Percentiles rank a stretch among this genome's conserved stretches.
Evolutionary conservation across 192 early-diverging fungal genomes (phyloP).

Genomic region (Coemansia sp.): DNA sequence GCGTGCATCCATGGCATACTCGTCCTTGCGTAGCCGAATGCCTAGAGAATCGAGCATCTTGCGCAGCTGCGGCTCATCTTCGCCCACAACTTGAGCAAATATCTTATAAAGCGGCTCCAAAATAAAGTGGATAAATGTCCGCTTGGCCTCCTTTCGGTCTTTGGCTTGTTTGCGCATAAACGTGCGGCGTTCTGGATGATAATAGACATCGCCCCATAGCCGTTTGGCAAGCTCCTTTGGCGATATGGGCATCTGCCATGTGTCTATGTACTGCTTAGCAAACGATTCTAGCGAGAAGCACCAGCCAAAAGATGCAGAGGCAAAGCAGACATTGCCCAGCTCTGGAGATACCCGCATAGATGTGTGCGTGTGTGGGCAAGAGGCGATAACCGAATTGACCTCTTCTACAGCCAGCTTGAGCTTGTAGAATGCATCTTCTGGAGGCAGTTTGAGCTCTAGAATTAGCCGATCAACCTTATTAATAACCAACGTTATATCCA

Average conservation of each 20-base stretch:
- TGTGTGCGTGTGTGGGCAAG: constrained; percentile 19
- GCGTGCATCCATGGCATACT: constrained; percentile 80
- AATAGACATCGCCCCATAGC: constrained; percentile 97
- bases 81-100: constrained; percentile 65
- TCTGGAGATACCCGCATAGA: constrained; percentile 79
- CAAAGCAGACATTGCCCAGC: constrained; percentile 94
- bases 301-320: constrained; percentile 85
- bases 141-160: constrained; percentile 55
- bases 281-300: constrained; percentile 91
- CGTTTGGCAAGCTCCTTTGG: constrained; percentile 81
- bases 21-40: constrained; percentile 74
- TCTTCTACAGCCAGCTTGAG: constrained; percentile 93
- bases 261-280: constrained; percentile 84
- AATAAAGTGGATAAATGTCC: constrained; percentile 96
- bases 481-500: constrained; percentile 83
- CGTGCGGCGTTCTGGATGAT: constrained; percentile 70
- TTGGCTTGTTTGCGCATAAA: constrained; percentile 72
- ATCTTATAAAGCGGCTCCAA: constrained; percentile 94
- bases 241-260: constrained; percentile 58
- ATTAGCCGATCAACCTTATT: constrained; percentile 99
- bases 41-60: constrained; percentile 71
- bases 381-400: constrained; percentile 78
- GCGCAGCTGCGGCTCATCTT: constrained; percentile 62
- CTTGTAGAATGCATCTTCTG: constrained; percentile 95
- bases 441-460: constrained; percentile 92